A percentile compares a stretch with the other conserved stretches of the same genome.
Conservation (phyloP, 192 early-diverging fungal species). For the Phycomyces nitens region DNA sequence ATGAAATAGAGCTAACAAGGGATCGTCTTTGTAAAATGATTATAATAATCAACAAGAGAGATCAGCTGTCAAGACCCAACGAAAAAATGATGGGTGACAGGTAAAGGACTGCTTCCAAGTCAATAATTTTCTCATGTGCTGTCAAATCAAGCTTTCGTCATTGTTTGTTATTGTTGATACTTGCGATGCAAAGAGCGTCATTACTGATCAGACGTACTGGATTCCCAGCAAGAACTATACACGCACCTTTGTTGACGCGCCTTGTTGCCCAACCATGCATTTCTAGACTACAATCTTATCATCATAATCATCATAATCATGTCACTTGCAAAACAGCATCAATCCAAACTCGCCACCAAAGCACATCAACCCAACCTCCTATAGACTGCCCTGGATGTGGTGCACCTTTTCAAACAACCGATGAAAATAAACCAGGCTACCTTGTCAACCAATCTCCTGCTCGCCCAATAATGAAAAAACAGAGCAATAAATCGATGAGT, state of each 20-base stretch:
- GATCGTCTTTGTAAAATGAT: no score
- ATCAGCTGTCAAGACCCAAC: neutral
- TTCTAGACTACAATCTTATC: no score
- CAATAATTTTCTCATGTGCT: no score
- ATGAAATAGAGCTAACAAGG: no score
- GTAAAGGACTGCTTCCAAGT: neutral
- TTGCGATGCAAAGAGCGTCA: neutral
- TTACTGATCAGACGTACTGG: neutral
- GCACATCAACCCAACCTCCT: neutral
- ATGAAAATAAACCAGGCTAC: conserved; percentile 47
- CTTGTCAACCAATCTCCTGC: conserved; percentile 35
- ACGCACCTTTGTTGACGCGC: no score
- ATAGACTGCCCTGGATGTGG: conserved; percentile 65
- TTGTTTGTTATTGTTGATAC: neutral
- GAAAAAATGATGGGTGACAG: neutral
- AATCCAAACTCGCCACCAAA: neutral
- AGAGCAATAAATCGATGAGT: conserved; percentile 32
- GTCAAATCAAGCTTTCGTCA: neutral
- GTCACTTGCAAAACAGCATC: no score
- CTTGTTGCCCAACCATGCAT: no score
- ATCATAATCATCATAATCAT: no score
- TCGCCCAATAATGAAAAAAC: neutral
- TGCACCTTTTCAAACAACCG: conserved; percentile 55
- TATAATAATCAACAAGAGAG: no score
- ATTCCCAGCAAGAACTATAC: neutral